These are phyloP conservation scores for Apiospora arundinis DNA, from an alignment of 2,329 filamentous ascomycete species.

Conservation along the genomic window DNA sequence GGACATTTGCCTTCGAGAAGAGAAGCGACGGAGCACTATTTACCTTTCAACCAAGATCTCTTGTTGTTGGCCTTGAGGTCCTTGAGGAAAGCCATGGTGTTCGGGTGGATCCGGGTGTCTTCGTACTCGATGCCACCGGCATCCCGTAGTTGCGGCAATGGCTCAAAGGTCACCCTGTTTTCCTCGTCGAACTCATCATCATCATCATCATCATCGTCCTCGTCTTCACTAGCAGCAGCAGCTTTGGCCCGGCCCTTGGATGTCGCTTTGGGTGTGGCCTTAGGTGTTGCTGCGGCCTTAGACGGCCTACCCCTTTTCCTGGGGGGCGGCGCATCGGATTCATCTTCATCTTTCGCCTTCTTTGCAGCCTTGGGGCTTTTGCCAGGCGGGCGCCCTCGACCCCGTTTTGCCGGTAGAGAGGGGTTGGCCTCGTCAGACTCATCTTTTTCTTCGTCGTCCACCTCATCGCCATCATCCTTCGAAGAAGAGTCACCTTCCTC, in stretches of 20 bases:
- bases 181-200: constrained; percentile 40
- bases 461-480: constrained; percentile 31
- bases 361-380: constrained; percentile 16
- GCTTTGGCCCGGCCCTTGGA: constrained; percentile 6
- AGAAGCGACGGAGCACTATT: neutral
- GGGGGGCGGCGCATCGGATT: constrained; percentile 12
- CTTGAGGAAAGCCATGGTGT: constrained; percentile 62
- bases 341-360: constrained; percentile 11
- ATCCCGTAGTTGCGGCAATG: constrained; percentile 48
- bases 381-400: constrained; percentile 18
- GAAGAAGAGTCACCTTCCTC: constrained; percentile 28
- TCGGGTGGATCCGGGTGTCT: constrained; percentile 60
- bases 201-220: constrained; percentile 27
- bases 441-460: constrained; percentile 27
- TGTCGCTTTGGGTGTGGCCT: neutral
- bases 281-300: constrained; percentile 10
- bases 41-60: constrained; percentile 65
- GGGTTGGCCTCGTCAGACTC: neutral
- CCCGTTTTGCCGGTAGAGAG: neutral
- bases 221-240: neutral
- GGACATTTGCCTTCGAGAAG: constrained; percentile 22
- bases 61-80: constrained; percentile 67
- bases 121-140: constrained; percentile 54
- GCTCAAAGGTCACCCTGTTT: constrained; percentile 49
- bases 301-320: constrained; percentile 23